Base-by-base conservation (phyloP, 2,329 filamentous ascomycete species). In the Zelopaecilomyces penicillatus region DNA sequence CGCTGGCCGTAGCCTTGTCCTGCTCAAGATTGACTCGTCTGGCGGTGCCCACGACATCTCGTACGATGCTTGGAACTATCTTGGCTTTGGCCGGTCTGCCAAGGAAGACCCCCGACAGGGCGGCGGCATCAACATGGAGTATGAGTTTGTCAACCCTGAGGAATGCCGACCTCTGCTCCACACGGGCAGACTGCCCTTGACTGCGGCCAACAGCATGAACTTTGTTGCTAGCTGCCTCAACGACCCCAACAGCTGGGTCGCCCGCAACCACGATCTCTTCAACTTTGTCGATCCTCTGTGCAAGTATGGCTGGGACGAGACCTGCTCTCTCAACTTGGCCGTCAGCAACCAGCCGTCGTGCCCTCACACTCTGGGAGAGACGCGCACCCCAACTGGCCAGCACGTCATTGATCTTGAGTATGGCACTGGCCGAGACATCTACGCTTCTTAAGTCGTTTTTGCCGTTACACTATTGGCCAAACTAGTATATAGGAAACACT, bases 11-110 rank as follows among this genome's bases (percentile, higher is more conserved):
- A 66, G 62, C 34, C 59, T 82, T 45, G 69, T 78, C 53, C 74
- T 87, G 43, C 70, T 81, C 48, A 70, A 70, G 57, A 64, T 81
- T 50, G 78, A 80, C 65, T 60, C 65, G 42, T 80, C 76, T 0
- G 67, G 65, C 35, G 76, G 75, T 40, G 76, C 76, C 42, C 59
- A 76, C 58, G 78, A 81, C 60, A 71, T 81, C 63, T 71, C 66
- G 46, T 81, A 80, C 65, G 76, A 80, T 50, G 76, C 76, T 41
- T 81, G 75, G 74, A 78, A 78, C 66, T 73, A 74, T 54, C 73
- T 81, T 35, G 60, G 61, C 53, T 74, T 68, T 31, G 76, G 76
- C 50, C 54, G 67, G 48, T 65, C 67, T 9, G 77, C 76, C 35
- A 64, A 60, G 6, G 57, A 65, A 10, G 56, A 65, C 41, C 75